Base-by-base conservation (phyloP, 345 rosid species). In the Sisymbrium irio region DNA sequence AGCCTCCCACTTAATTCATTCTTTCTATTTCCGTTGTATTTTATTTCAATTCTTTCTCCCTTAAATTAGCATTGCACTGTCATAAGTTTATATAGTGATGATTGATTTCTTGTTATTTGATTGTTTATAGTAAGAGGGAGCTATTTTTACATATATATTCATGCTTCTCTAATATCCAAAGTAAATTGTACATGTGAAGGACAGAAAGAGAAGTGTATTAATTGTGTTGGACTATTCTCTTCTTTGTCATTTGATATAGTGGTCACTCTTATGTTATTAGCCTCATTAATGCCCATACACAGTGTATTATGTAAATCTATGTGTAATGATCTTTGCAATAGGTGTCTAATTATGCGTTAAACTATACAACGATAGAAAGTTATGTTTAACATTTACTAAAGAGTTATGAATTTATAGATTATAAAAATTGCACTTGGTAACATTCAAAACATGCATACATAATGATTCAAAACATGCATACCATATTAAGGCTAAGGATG, bases 1-100 rank as follows among this genome's bases (percentile, higher is more conserved):
- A 76, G 75, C 79, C 42, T 69, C 58, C 79, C 79, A 76, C 80
- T 76, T 11, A 9, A 63, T 57, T 36, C 61, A 69, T 71, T 15
- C 44, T 67, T 67, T 9, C 20, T 20, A 19, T 51, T 58, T 74
- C 27, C 67, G 42, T 41, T 66, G 32, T 46, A 58, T 75, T 67
- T 44, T 46, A 50, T 75, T 42, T 45, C 3, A 25, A 51, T 67
- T 19, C 32, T 25, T 75, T 59, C 32, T 9, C 61, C 53, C 27
- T 35, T 49, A 51, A 20, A 30, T 61, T 42, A 28, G 69, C 62
- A 41, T 39, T 51, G 11, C 65, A 64, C 0, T 64, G 30, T 73
- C 65, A 73, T 55, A 69, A 45, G 14, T 63, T 56, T 54, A 11
- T 40, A 15, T 33, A 55, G 41, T 56, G 53, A 63, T 62, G 71